Conservation (phyloP, 2,329 filamentous ascomycete genomes). For the Ilyonectria mors-panacis region DNA sequence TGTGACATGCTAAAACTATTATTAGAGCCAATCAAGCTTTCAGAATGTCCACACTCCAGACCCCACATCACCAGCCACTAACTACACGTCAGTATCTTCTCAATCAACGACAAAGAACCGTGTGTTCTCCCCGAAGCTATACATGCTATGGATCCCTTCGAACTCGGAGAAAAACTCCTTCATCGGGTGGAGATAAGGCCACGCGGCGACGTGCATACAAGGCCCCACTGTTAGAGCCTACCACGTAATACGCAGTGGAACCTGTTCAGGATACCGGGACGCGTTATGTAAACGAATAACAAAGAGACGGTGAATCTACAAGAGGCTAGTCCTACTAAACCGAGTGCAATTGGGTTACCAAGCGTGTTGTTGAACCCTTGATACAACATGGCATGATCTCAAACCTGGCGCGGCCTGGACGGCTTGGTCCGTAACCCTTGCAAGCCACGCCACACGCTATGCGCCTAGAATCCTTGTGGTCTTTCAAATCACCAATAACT, state of each 20-base stretch:
- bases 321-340: background rate
- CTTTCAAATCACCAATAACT: too few species aligned
- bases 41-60: background rate
- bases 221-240: background rate
- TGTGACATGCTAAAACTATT: slow-evolving; percentile 1
- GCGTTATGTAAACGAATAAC: background rate
- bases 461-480: too few species aligned
- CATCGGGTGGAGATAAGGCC: background rate
- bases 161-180: slow-evolving; percentile 24
- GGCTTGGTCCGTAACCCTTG: too few species aligned
- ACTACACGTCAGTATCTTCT: background rate
- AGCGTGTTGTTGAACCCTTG: too few species aligned
- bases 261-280: background rate
- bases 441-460: too few species aligned
- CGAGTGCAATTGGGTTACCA: too few species aligned
- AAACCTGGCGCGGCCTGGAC: too few species aligned
- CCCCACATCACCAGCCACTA: slow-evolving; percentile 4
- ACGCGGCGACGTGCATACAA: slow-evolving; percentile 1
- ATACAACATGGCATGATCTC: too few species aligned
- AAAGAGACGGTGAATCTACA: background rate
- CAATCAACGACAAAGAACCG: background rate
- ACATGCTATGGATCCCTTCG: background rate
- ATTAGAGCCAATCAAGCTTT: slow-evolving; percentile 15
- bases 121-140: background rate
- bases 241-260: background rate